Percentiles rank a stretch among this genome's conserved stretches.
These are phyloP conservation scores for Quercus phellos DNA, from an alignment of 331 rosid species.

Conservation along the genomic window DNA sequence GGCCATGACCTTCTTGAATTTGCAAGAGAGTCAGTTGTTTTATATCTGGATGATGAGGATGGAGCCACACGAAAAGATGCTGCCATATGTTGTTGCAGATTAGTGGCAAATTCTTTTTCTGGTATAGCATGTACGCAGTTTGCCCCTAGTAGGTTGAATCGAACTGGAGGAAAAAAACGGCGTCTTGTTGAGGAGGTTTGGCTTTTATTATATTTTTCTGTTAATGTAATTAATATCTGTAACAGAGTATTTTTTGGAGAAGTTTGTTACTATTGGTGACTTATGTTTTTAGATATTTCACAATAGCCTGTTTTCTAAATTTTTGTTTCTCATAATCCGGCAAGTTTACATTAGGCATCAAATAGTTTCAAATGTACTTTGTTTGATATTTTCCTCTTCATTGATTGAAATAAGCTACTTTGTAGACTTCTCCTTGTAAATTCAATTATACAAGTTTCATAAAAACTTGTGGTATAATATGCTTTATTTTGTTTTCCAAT, in stretches of 20 bases:
- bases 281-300: neutral
- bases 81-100: constrained; percentile 90
- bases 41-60: constrained; percentile 93
- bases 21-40: constrained; percentile 88
- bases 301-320: neutral
- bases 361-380: neutral
- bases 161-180: constrained; percentile 77
- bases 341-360: neutral
- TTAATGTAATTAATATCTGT: neutral
- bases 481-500: neutral
- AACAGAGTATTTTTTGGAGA: neutral
- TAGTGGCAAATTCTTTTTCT: constrained; percentile 78
- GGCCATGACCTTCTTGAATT: constrained; percentile 96
- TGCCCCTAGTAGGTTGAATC: constrained; percentile 65
- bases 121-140: constrained; percentile 53
- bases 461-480: neutral
- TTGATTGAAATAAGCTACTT: neutral
- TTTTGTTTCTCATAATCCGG: neutral
- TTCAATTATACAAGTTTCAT: neutral
- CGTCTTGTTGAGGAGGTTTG: constrained; percentile 89
- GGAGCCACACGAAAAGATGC: constrained; percentile 92
- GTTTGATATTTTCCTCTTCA: neutral
- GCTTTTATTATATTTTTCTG: constrained; percentile 8
- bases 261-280: neutral
- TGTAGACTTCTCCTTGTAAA: neutral